Evolutionary conservation across 129 eudicot species (phyloP), one percentile per base, ranked within the genome.

Genomic region (Erigeron canadensis): DNA sequence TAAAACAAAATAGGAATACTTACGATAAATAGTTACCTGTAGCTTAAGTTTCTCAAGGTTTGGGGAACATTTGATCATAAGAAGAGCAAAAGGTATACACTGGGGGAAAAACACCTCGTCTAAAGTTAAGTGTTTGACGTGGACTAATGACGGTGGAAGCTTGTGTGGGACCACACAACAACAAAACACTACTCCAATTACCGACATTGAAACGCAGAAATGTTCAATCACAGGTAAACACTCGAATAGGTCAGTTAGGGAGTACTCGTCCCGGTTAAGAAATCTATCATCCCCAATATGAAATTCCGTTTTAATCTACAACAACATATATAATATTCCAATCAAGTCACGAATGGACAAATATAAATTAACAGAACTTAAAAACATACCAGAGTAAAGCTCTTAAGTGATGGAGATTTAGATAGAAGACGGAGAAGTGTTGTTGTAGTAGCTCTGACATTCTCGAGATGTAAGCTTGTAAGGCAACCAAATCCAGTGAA

Each of bases 221-320:
- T 42, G 8, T 10, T 64, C 69, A 64, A 64, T 64, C 53, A 42
- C n/a, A 10, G 51, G 69, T 43, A 67, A 47, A 48, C 59, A 67
- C 43, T 46, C 15, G 11, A n/a, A 45, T 51, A 64, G 51, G 37
- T 23, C 7, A 21, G 10, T 6, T 8, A 63, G 5, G 22, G 47
- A 22, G 64, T 9, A 18, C 6, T 18, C 23, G 42, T 10, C 64
- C 4, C 10, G 6, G 8, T 45, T 45, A 45, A 45, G 4, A 55
- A 2, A 4, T 17, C 10, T 0, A 28, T 28, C 0, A 2, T 0
- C 1, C 2, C 3, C 1, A 28, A 28, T 28, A 28, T 28, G 34
- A 3, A 28, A 28, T 3, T 3, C 9, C 8, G 8, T 6, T 17
- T 17, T 7, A 16, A n/a, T 12, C 65, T 34, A 8, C 65, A 60